Evolutionary conservation across 345 rosid genomes (phyloP).

Genomic region (Trapa incisa): DNA sequence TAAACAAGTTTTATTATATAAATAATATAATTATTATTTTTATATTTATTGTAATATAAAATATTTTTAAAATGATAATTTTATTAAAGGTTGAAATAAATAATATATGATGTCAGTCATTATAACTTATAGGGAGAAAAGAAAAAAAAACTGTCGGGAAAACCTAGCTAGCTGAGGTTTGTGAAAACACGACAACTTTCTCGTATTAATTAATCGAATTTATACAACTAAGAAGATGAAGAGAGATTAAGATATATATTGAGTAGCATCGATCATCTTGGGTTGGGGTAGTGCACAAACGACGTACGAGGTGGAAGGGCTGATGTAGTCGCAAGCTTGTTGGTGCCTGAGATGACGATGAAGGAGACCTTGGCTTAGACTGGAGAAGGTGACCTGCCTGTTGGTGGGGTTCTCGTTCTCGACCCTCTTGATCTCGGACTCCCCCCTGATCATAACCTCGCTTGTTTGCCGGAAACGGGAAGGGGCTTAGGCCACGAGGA

Average conservation of each 20-base stretch:
- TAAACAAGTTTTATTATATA: too few relatives aligned
- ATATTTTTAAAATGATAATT: too few relatives aligned
- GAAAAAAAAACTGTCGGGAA: background rate
- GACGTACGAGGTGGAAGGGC: constrained; percentile 9
- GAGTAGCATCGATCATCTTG: too few relatives aligned
- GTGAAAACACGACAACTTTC: too few relatives aligned
- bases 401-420: constrained; percentile 6
- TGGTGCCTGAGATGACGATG: constrained; percentile 9
- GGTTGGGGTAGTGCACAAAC: too few relatives aligned
- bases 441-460: constrained; percentile 4
- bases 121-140: background rate
- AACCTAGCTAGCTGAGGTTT: constrained; percentile 2
- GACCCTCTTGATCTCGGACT: constrained; percentile 10
- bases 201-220: too few relatives aligned
- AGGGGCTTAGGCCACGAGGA: background rate
- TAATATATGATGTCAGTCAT: too few relatives aligned
- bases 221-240: too few relatives aligned
- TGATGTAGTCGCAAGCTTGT: constrained; percentile 8
- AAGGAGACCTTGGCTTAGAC: constrained; percentile 11
- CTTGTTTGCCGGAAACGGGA: background rate
- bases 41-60: too few relatives aligned
- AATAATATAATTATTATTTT: too few relatives aligned
- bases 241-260: too few relatives aligned
- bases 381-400: constrained; percentile 13
- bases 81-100: too few relatives aligned